Evolutionary conservation across 1,139 yeast genomes (phyloP).

Genomic region (Meyerozyma smithsonii): DNA sequence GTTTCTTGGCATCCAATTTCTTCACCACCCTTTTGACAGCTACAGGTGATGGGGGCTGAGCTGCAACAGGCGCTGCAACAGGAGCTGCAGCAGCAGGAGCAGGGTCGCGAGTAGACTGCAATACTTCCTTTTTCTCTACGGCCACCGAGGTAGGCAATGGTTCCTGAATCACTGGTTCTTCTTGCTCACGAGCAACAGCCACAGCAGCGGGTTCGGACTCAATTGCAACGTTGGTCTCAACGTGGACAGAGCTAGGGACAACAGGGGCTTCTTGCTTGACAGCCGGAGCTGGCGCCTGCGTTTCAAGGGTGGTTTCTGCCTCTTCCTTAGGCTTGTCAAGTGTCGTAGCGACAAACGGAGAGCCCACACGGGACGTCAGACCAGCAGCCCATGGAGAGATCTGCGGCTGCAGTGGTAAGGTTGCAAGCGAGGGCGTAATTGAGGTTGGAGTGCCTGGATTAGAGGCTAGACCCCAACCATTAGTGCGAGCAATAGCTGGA

Average conservation of each 20-base stretch:
- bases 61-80: no score
- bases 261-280: neutral
- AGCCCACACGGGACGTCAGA: conserved; percentile 31
- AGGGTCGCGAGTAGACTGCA: neutral
- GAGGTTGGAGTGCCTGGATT: conserved; percentile 29
- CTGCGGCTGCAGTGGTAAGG: conserved; percentile 8
- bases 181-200: neutral
- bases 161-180: neutral
- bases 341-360: conserved; percentile 34
- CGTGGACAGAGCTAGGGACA: neutral
- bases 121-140: neutral
- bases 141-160: neutral
- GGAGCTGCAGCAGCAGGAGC: neutral
- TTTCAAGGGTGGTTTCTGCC: neutral
- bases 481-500: conserved; percentile 32
- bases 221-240: no score
- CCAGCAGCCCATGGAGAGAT: conserved; percentile 41
- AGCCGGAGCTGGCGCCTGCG: neutral
- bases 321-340: conserved; percentile 10
- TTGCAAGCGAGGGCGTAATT: conserved; percentile 18
- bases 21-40: neutral
- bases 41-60: neutral
- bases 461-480: conserved; percentile 39
- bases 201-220: no score
- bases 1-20: neutral